A percentile compares a stretch with the other conserved stretches of the same genome.
Conservation (phyloP, 805 yeast species). For the Pichia kluyveri region DNA sequence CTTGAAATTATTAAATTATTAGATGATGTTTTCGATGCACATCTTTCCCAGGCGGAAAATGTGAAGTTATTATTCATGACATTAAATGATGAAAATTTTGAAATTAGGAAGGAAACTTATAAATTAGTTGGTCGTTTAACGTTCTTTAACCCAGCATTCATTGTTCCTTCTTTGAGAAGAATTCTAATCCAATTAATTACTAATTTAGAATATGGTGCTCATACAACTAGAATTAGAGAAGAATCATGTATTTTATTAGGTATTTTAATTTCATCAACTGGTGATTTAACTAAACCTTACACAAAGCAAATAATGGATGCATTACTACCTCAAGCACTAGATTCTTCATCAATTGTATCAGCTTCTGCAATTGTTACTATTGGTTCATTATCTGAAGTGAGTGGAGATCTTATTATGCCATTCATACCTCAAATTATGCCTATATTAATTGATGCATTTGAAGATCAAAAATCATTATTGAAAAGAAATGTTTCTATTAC, state of each 20-base stretch:
- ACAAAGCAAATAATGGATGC: conserved; percentile 86
- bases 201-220: conserved; percentile 72
- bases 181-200: conserved; percentile 79
- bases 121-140: conserved; percentile 78
- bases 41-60: conserved; percentile 88
- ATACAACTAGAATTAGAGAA: conserved; percentile 64
- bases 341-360: conserved; percentile 70
- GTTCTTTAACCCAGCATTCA: conserved; percentile 85
- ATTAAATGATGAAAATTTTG: conserved; percentile 82
- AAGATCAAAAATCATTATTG: conserved; percentile 82
- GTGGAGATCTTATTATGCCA: conserved; percentile 73
- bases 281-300: conserved; percentile 81
- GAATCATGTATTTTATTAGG: conserved; percentile 76
- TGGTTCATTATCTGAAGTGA: conserved; percentile 83
- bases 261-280: conserved; percentile 65
- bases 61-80: conserved; percentile 80
- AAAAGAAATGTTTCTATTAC: conserved; percentile 86
- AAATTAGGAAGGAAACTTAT: conserved; percentile 70
- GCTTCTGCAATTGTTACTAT: conserved; percentile 77
- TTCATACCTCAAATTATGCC: conserved; percentile 80
- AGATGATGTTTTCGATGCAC: conserved; percentile 77
- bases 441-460: conserved; percentile 73
- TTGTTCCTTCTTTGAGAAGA: conserved; percentile 86
- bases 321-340: conserved; percentile 65
- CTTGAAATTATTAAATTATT: conserved; percentile 67